Conservation (phyloP, 2,329 filamentous ascomycete genomes). For the Venturiaceae sp. region DNA sequence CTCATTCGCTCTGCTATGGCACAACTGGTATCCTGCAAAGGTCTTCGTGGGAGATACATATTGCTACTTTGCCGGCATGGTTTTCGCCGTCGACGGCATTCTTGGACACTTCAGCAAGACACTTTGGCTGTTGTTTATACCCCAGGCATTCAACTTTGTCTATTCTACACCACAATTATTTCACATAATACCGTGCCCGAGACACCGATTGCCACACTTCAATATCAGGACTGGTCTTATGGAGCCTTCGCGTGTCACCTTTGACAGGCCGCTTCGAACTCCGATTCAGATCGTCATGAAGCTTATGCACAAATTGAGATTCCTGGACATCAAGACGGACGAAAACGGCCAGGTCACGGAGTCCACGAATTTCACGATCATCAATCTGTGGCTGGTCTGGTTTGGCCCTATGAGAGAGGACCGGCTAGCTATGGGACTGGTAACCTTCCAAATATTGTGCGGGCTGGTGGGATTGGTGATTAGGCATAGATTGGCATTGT, state of each 20-base stretch:
- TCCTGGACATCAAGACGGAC: slow-evolving; percentile 61
- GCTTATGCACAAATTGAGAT: slow-evolving; percentile 55
- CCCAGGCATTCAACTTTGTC: slow-evolving; percentile 92
- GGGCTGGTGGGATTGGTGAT: slow-evolving; percentile 79
- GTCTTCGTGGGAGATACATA: slow-evolving; percentile 98
- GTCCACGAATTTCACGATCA: slow-evolving; percentile 81
- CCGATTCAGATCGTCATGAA: slow-evolving; percentile 55
- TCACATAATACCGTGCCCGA: slow-evolving; percentile 79
- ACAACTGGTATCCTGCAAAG: slow-evolving; percentile 93
- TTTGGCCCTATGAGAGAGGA: slow-evolving; percentile 86
- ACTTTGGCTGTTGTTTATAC: slow-evolving; percentile 77
- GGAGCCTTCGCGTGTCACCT: slow-evolving; percentile 77
- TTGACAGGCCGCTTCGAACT: slow-evolving; percentile 56
- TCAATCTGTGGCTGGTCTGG: slow-evolving; percentile 96
- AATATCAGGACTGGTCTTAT: slow-evolving; percentile 76
- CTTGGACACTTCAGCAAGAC: slow-evolving; percentile 98
- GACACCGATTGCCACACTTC: slow-evolving; percentile 84
- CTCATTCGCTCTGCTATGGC: slow-evolving; percentile 71
- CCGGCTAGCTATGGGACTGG: slow-evolving; percentile 67
- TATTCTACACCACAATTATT: slow-evolving; percentile 93
- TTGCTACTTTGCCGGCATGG: slow-evolving; percentile 99
- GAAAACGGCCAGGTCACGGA: slow-evolving; percentile 62
- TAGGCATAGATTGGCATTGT: slow-evolving; percentile 73
- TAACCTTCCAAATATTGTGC: slow-evolving; percentile 64
- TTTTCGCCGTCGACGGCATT: slow-evolving; percentile 95